Evolutionary conservation across 495 filamentous ascomycete species (phyloP).

Genomic region (Podospora pseudoanserina): DNA sequence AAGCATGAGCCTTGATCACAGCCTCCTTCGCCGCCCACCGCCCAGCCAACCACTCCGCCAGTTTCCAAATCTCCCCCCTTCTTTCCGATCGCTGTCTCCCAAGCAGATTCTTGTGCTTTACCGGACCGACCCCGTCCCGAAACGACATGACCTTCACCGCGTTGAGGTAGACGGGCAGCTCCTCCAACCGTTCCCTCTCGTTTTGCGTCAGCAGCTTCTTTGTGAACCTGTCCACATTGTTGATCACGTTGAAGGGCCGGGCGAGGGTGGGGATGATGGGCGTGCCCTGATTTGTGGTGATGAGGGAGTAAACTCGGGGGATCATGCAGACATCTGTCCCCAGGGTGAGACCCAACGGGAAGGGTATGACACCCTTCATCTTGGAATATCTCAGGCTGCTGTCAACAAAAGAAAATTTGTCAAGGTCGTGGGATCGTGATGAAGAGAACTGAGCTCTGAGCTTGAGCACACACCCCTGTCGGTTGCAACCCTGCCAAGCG

Average conservation of each 20-base stretch:
- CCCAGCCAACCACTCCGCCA: not conserved
- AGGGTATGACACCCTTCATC: not conserved
- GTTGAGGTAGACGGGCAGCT: not conserved
- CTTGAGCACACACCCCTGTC: not conserved
- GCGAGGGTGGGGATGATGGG: not conserved
- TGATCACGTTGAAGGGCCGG: not conserved
- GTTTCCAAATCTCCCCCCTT: not conserved
- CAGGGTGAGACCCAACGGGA: not conserved
- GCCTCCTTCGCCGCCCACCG: slow-evolving; percentile 66
- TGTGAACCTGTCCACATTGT: not conserved
- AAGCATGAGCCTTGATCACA: slow-evolving; percentile 55
- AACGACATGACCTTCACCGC: not conserved
- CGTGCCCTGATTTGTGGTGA: not conserved
- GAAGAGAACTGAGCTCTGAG: not conserved
- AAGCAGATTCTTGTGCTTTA: not conserved
- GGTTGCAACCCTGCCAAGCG: not conserved
- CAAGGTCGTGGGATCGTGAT: not conserved
- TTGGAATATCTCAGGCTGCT: not conserved
- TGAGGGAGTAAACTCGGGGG: not conserved
- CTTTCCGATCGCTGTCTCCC: not conserved
- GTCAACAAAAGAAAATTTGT: not conserved
- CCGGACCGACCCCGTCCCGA: not conserved
- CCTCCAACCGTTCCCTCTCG: not conserved
- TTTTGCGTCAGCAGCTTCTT: not conserved
- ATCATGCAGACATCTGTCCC: slow-evolving; percentile 1